Evolutionary conservation across 257 asterid genomes (phyloP).

Genomic region (Scutellaria minor): DNA sequence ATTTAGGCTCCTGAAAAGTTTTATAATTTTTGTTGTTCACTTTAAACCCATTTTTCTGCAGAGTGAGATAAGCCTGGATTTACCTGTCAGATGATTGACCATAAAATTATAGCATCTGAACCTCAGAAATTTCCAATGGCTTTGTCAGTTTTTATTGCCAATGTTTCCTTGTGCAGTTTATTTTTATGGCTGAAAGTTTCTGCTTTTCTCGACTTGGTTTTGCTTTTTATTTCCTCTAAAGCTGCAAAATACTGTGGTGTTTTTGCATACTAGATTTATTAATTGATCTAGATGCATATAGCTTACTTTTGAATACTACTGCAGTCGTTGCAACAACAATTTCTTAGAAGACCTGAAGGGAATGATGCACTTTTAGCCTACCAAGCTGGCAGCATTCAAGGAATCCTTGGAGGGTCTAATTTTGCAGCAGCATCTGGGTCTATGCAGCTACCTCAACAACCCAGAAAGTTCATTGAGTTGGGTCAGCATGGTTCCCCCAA

Average conservation of each 20-base stretch:
- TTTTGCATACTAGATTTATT: constrained; percentile 28
- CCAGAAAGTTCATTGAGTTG: constrained; percentile 68
- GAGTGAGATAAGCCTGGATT: neutral
- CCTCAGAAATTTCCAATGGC: neutral
- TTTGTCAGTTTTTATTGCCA: constrained; percentile 4
- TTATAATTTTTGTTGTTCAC: neutral
- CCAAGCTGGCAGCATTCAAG: constrained; percentile 77
- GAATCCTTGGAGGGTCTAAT: constrained; percentile 64
- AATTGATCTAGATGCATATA: constrained; percentile 13
- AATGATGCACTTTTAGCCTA: constrained; percentile 73
- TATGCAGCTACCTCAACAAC: constrained; percentile 80
- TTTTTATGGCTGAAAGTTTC: neutral
- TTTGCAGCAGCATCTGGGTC: constrained; percentile 69
- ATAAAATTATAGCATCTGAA: neutral
- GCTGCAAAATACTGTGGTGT: neutral
- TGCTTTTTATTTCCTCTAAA: neutral
- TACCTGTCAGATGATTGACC: neutral
- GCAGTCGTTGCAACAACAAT: constrained; percentile 79
- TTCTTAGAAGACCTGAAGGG: constrained; percentile 86
- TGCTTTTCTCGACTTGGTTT: neutral
- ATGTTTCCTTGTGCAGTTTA: neutral
- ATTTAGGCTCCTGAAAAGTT: neutral
- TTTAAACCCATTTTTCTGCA: neutral
- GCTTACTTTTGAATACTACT: constrained; percentile 35
- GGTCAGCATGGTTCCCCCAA: constrained; percentile 76